Evolutionary conservation across 768 basidiomycete genomes (phyloP), one percentile per base, ranked within the genome.

Genomic region (Phylloporus sp.): DNA sequence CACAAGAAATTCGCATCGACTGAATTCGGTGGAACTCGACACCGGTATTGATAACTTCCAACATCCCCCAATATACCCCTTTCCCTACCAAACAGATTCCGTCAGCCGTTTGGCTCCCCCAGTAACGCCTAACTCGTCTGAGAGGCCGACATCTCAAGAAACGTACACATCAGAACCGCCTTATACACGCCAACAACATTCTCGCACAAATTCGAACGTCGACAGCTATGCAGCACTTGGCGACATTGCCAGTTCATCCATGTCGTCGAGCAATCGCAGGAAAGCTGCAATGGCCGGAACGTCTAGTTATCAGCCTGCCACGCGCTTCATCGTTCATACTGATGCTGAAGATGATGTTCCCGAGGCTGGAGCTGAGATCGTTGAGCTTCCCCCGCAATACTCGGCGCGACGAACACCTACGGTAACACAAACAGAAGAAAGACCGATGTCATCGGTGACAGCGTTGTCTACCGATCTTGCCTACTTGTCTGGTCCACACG

Each of bases 301-400:
- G 23, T 54, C 71, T 6, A 44, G 52, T 13, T 71, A 77, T 54
- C 70, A 63, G 36, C 50, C 59, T 27, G 66, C 74, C 5, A 67
- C 81, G 18, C 76, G 82, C 38, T 83, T 79, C 60, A 71, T 87
- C 46, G 53, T 86, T 6, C 85, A 88, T 53, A 82, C 79, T 4
- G 87, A 87, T 59, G 75, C 74, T 8, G 84, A 84, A 43, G 85
- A 87, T 55, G 65, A 58, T 11, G 31, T 68, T 9, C 69, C 77
- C 7, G 67, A 64, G 32, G 69, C 70, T 42, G 70, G 73, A 46
- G 65, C 75, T 15, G 84, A 73, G 6, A 66, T 85, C 18, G 73
- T 87, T 6, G 86, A 89, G 65, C 72, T 87, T n/a, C 86, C 86
- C 22, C 86, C 86, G 14, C 80, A 80, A 60, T 89, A 89, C 58